Percentiles rank a stretch among this genome's conserved stretches.
These are phyloP conservation scores for Arthrobotrys pseudoclavata DNA, from an alignment of 2,329 filamentous ascomycete genomes.

Conservation along the genomic window DNA sequence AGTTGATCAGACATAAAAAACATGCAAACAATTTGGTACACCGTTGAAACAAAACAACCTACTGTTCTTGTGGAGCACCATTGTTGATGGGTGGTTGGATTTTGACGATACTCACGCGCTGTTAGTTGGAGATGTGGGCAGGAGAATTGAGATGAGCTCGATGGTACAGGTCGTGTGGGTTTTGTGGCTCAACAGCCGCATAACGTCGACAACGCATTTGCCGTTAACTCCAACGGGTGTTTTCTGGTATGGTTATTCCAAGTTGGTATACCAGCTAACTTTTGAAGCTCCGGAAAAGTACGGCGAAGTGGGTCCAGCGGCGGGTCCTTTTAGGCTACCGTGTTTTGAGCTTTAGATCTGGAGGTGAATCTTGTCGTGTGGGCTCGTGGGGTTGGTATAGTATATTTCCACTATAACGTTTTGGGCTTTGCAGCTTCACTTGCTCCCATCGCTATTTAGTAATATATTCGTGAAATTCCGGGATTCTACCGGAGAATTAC, in stretches of 20 bases:
- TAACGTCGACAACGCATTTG: slow-evolving; percentile 51
- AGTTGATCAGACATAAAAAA: not conserved
- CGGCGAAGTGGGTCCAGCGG: not conserved
- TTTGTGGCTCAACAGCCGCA: slow-evolving; percentile 35
- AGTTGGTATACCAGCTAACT: not conserved
- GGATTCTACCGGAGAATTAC: not conserved
- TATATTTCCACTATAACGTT: not conserved
- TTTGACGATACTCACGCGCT: slow-evolving; percentile 1
- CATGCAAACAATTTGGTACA: not conserved
- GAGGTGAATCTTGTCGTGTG: slow-evolving; percentile 2
- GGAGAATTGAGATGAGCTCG: slow-evolving; percentile 43
- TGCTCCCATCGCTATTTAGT: not conserved
- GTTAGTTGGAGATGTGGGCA: slow-evolving; percentile 33
- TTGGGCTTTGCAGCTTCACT: not conserved
- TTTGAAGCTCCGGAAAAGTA: slow-evolving; percentile 7
- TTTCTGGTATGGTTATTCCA: not conserved
- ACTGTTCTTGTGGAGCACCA: slow-evolving; percentile 64
- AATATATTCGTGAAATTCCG: slow-evolving; percentile 3
- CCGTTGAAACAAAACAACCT: slow-evolving; percentile 41
- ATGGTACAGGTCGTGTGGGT: slow-evolving; percentile 1
- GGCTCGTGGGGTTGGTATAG: slow-evolving; percentile 3
- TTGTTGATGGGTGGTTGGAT: slow-evolving; percentile 31
- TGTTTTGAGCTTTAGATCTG: slow-evolving; percentile 1
- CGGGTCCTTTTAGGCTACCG: not conserved
- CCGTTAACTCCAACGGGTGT: not conserved